Conservation (phyloP, 1,139 yeast genomes). For the Meyerozyma sp. region DNA sequence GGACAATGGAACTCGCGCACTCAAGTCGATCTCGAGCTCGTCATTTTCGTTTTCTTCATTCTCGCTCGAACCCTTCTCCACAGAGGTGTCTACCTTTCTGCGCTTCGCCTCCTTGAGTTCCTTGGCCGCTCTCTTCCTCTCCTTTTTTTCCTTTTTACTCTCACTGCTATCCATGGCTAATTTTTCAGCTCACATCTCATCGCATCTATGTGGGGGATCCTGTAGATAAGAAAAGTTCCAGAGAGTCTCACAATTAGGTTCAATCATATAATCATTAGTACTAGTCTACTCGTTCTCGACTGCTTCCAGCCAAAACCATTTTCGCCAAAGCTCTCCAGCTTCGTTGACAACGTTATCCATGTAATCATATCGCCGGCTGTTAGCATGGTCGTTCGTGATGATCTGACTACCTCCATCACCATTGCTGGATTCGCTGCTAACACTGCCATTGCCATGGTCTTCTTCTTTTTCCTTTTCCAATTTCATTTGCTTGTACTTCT, state of each 20-base stretch:
- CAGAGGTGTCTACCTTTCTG: constrained; percentile 1
- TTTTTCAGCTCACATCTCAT: constrained; percentile 3
- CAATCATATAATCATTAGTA: constrained; percentile 1
- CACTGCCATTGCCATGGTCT: constrained; percentile 11
- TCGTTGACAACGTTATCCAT: constrained; percentile 67
- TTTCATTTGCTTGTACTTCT: constrained; percentile 25
- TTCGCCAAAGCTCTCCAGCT: constrained; percentile 87
- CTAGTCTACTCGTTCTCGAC: constrained; percentile 35
- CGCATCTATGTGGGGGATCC: constrained; percentile 2
- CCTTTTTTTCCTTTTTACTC: constrained; percentile 23
- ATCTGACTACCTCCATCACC: constrained; percentile 13
- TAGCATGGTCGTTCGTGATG: constrained; percentile 31
- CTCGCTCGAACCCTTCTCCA: constrained; percentile 6
- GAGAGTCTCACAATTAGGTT: background rate
- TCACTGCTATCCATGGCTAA: constrained; percentile 19
- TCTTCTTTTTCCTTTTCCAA: constrained; percentile 11
- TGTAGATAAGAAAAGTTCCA: background rate
- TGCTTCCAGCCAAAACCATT: constrained; percentile 74
- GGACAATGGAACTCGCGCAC: constrained; percentile 76
- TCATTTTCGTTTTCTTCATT: constrained; percentile 20
- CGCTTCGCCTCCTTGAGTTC: constrained; percentile 10
- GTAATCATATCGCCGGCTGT: constrained; percentile 43
- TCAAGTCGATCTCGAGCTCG: constrained; percentile 78
- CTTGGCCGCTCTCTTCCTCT: constrained; percentile 18
- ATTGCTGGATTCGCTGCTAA: background rate